These are phyloP conservation scores for Paraconiothyrium brasiliense DNA, from an alignment of 2,329 filamentous ascomycete genomes.

Conservation along the genomic window DNA sequence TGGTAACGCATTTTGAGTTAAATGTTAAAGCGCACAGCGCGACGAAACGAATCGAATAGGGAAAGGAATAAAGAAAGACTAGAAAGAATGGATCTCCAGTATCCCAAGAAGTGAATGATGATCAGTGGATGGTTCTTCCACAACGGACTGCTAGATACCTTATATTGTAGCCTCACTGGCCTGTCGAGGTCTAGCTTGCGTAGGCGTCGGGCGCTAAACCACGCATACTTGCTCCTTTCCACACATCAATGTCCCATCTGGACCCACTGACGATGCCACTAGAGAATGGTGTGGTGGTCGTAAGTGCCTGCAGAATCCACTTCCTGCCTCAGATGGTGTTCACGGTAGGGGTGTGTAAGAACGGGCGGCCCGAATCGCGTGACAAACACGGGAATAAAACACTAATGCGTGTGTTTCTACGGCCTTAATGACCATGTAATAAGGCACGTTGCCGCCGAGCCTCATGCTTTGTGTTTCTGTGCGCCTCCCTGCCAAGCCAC, in stretches of 20 bases:
- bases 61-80: slow-evolving; percentile 24
- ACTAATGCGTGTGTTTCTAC: slow-evolving; percentile 10
- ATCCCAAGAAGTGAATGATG: slow-evolving; percentile 18
- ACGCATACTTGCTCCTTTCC: slow-evolving; percentile 13
- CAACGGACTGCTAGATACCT: neutral
- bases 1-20: slow-evolving; percentile 35
- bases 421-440: neutral
- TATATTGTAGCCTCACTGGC: slow-evolving; percentile 7
- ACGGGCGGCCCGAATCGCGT: neutral
- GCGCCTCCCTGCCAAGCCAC: slow-evolving; percentile 7
- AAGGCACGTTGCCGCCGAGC: slow-evolving; percentile 11
- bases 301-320: slow-evolving; percentile 15
- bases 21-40: slow-evolving; percentile 37
- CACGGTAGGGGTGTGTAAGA: slow-evolving; percentile 5
- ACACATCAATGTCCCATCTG: slow-evolving; percentile 8
- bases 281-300: slow-evolving; percentile 15
- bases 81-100: slow-evolving; percentile 24
- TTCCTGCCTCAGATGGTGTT: slow-evolving; percentile 12
- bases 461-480: slow-evolving; percentile 11
- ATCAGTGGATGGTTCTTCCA: slow-evolving; percentile 10
- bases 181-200: neutral
- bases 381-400: slow-evolving; percentile 15
- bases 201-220: slow-evolving; percentile 9
- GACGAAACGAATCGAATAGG: slow-evolving; percentile 33
- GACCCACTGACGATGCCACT: slow-evolving; percentile 14